These are phyloP conservation scores for Litsea cubeba DNA, from an alignment of 164 flowering plant species.

Conservation along the genomic window DNA sequence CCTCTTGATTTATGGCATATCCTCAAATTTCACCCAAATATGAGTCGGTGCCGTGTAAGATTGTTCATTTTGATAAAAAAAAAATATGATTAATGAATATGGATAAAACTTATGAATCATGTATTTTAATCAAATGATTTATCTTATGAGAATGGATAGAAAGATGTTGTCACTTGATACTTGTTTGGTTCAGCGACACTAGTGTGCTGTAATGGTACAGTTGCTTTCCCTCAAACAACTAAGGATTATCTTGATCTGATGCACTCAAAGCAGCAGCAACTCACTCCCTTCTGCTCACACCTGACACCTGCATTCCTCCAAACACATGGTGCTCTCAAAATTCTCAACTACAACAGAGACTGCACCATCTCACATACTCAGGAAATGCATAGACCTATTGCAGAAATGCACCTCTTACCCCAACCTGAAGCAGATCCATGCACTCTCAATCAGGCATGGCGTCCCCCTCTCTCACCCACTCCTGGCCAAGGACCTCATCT, in stretches of 20 bases:
- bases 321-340: neutral
- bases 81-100: too few relatives aligned
- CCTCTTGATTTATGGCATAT: too few relatives aligned
- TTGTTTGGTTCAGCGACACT: too few relatives aligned
- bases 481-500: conserved; percentile 30
- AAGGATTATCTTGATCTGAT: neutral
- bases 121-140: too few relatives aligned
- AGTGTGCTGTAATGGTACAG: too few relatives aligned
- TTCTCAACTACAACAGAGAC: neutral
- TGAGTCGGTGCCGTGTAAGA: too few relatives aligned
- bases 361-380: conserved; percentile 10
- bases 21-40: too few relatives aligned
- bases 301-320: neutral
- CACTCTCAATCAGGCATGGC: conserved; percentile 22
- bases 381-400: conserved; percentile 22
- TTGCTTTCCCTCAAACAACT: too few relatives aligned
- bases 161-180: too few relatives aligned
- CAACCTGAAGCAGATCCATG: conserved; percentile 30
- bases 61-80: too few relatives aligned
- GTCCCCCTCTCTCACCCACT: conserved; percentile 22
- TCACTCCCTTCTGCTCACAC: neutral
- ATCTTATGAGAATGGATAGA: too few relatives aligned
- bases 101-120: too few relatives aligned
- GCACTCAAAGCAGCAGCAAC: neutral
- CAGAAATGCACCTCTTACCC: conserved; percentile 9